phyloP scores from a whole-genome alignment of 2,329 filamentous ascomycete species.

The Colletotrichum lindemuthianum region DNA sequence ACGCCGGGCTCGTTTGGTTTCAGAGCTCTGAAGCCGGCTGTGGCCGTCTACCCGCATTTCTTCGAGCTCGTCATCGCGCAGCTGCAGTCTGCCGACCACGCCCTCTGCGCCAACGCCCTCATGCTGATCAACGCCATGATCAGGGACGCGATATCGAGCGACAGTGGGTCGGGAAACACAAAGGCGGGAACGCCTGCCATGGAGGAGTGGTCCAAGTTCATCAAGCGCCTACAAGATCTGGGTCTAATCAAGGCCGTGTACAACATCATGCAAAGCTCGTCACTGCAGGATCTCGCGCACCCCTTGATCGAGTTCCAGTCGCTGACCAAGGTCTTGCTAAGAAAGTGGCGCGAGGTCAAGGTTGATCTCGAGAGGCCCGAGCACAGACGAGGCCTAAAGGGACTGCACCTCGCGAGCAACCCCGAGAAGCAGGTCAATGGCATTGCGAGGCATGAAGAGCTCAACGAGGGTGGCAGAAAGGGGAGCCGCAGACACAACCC shows the following conservation, averaged over 20 bases:
- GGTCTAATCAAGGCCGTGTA: conserved; percentile 94
- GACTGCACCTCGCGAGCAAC: conserved; percentile 83
- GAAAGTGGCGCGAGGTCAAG: conserved; percentile 86
- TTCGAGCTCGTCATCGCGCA: conserved; percentile 93
- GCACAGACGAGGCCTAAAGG: conserved; percentile 86
- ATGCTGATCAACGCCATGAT: conserved; percentile 97
- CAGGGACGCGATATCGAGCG: conserved; percentile 85
- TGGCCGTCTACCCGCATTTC: conserved; percentile 92
- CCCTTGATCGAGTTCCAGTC: conserved; percentile 93
- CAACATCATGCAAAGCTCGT: conserved; percentile 91
- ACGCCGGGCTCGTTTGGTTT: conserved; percentile 81
- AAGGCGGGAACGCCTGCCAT: conserved; percentile 47
- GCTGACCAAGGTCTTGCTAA: conserved; percentile 85
- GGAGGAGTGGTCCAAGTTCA: conserved; percentile 94
- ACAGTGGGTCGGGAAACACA: conserved; percentile 58
- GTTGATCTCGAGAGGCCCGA: conserved; percentile 90
- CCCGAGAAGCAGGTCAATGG: conserved; percentile 66
- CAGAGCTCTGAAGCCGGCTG: conserved; percentile 88
- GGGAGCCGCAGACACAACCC: conserved; percentile 80
- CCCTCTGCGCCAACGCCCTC: conserved; percentile 92
- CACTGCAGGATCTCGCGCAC: conserved; percentile 88
- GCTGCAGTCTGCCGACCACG: conserved; percentile 92
- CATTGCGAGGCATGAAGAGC: conserved; percentile 48
- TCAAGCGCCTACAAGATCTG: conserved; percentile 91
- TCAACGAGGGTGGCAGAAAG: conserved; percentile 57